A percentile compares a stretch with the other conserved stretches of the same genome.
Conservation (phyloP, 345 rosid species). For the Erucastrum elatum region DNA sequence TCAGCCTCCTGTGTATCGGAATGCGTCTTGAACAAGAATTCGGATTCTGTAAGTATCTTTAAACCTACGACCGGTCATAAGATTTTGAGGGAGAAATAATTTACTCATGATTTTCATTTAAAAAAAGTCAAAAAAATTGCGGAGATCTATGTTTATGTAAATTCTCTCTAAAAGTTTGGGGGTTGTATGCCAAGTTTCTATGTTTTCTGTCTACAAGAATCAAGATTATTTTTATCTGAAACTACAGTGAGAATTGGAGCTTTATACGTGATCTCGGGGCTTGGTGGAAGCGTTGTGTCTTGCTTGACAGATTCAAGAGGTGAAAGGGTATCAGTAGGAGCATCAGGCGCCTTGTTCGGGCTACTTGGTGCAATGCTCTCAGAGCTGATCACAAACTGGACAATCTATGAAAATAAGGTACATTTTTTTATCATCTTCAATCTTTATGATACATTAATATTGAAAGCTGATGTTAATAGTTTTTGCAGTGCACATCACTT, state of each 20-base stretch:
- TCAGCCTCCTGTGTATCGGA: conserved; percentile 78
- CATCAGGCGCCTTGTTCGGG: conserved; percentile 94
- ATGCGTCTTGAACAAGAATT: conserved; percentile 83
- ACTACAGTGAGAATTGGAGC: conserved; percentile 74
- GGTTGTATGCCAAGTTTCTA: no score
- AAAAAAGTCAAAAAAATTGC: neutral
- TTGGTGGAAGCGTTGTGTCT: conserved; percentile 86
- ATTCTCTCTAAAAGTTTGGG: neutral
- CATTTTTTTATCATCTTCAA: neutral
- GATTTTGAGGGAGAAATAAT: neutral
- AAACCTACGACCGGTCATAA: neutral
- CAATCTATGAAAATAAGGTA: conserved; percentile 85
- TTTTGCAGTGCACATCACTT: conserved; percentile 69
- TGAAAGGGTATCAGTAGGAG: conserved; percentile 72
- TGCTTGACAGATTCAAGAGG: conserved; percentile 38
- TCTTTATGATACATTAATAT: neutral
- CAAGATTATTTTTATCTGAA: neutral
- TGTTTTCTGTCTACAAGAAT: no score
- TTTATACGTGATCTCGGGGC: conserved; percentile 71
- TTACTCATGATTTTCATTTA: neutral
- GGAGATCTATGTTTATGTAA: neutral
- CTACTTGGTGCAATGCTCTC: conserved; percentile 94
- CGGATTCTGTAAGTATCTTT: conserved; percentile 65
- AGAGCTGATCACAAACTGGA: conserved; percentile 92
- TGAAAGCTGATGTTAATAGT: neutral